A percentile compares a stretch with the other conserved stretches of the same genome.
Conservation (phyloP, 2,329 filamentous ascomycete species). For the Phaeosphaeriaceae sp. region DNA sequence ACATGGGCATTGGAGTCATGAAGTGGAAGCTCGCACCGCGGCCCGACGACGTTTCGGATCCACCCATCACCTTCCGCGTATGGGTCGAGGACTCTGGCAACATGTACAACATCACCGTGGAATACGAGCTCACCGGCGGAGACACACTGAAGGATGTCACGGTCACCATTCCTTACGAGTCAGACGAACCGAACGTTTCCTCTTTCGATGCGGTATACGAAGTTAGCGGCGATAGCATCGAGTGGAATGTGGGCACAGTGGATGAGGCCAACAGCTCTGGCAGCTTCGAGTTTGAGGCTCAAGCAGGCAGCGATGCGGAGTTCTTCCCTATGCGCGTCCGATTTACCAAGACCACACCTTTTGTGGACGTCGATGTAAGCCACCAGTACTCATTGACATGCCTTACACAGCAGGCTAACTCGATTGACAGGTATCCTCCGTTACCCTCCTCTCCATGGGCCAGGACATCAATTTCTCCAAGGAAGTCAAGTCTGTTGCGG, state of each 20-base stretch:
- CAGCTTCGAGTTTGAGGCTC: conserved; percentile 93
- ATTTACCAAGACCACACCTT: conserved; percentile 86
- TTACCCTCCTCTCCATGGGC: conserved; percentile 75
- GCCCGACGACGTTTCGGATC: conserved; percentile 77
- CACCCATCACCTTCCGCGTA: conserved; percentile 95
- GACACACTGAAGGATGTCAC: conserved; percentile 83
- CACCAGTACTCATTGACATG: neutral
- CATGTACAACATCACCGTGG: conserved; percentile 88
- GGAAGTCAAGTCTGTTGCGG: conserved; percentile 78
- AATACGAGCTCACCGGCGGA: conserved; percentile 89
- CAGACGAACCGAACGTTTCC: conserved; percentile 84
- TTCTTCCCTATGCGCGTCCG: conserved; percentile 97
- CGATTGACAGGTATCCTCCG: conserved; percentile 66
- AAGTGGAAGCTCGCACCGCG: conserved; percentile 89
- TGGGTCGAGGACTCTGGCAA: conserved; percentile 91
- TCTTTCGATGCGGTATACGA: conserved; percentile 96
- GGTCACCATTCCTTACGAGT: conserved; percentile 85
- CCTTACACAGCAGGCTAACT: conserved; percentile 27
- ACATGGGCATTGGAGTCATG: conserved; percentile 90
- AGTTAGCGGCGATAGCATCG: conserved; percentile 87
- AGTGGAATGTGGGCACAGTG: conserved; percentile 91
- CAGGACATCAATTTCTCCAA: conserved; percentile 84
- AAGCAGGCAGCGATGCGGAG: conserved; percentile 85
- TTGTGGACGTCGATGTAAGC: conserved; percentile 92
- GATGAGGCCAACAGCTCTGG: conserved; percentile 83